Evolutionary conservation across 305 asterid species (phyloP), one percentile per base, ranked within the genome.

Genomic region (Fraxinus platypoda): DNA sequence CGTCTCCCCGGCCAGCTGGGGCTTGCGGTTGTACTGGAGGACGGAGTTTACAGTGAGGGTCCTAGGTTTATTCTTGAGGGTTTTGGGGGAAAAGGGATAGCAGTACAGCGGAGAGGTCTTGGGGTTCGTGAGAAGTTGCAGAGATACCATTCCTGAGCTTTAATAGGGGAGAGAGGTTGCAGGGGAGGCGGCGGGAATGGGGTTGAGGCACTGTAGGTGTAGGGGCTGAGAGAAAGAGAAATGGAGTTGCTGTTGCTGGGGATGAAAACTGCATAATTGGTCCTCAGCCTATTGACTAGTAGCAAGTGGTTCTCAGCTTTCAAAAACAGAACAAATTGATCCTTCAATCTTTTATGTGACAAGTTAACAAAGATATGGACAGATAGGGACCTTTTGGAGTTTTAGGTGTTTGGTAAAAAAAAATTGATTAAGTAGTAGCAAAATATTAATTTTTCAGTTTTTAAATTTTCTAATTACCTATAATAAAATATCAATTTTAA

Each of bases 1-100:
- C 8, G 97, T 92, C 1, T 94, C 97, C 0, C 98, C 98, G 83
- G 98, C 84, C 82, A 95, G 95, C 88, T 94, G 94, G 38, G 99
- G 98, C 86, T 95, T 95, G 75, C 98, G 97, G 90, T 91, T 95
- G 94, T 95, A 95, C 87, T 95, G 98, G 85, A 94, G 95, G 87
- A 93, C 81, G 75, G 92, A 87, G 54, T 82, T 88, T 87, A 88
- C 85, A 74, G 85, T 38, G 77, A 77, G 86, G 91, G 87, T 81
- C 85, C 85, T 85, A 87, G 87, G 84, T 80, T 76, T 87, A 49
- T 23, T 70, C 9, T 83, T 85, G 83, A 73, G 80, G 90, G 91
- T 81, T 84, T 86, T 86, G 87, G 89, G 79, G 62, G 72, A 80
- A 26, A 81, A 75, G 11, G 81, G 85, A 59, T 81, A 82, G 87